A percentile compares a stretch with the other conserved stretches of the same genome.
Evolutionary conservation across 2,329 filamentous ascomycete genomes (phyloP).

Genomic region (Curvularia lunata): DNA sequence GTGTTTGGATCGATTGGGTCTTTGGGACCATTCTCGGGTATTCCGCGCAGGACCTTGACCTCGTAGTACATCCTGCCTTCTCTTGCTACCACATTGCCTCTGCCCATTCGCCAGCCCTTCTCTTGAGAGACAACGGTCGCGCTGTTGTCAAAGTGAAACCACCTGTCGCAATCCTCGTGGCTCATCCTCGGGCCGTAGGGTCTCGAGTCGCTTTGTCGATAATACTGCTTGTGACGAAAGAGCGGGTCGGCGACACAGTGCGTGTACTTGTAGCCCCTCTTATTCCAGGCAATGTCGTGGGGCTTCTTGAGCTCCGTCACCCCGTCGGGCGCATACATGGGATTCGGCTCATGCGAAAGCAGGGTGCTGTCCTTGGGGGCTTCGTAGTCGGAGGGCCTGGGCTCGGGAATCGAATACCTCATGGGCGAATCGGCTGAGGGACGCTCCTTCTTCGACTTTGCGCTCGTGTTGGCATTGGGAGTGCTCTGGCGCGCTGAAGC

Average conservation of each 20-base stretch:
- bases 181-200: slow-evolving; percentile 86
- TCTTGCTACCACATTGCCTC: slow-evolving; percentile 87
- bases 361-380: slow-evolving; percentile 57
- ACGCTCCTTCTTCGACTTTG: slow-evolving; percentile 47
- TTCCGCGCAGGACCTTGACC: slow-evolving; percentile 83
- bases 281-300: slow-evolving; percentile 65
- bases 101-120: slow-evolving; percentile 89
- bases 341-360: slow-evolving; percentile 54
- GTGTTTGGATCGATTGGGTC: slow-evolving; percentile 43
- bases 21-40: slow-evolving; percentile 57
- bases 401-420: slow-evolving; percentile 58
- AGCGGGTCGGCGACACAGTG: slow-evolving; percentile 88
- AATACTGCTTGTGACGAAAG: slow-evolving; percentile 86
- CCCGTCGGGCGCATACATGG: slow-evolving; percentile 52
- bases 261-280: slow-evolving; percentile 81
- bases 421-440: slow-evolving; percentile 54
- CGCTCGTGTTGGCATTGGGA: slow-evolving; percentile 49
- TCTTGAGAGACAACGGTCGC: slow-evolving; percentile 83
- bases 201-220: slow-evolving; percentile 83
- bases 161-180: slow-evolving; percentile 88
- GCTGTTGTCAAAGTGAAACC: slow-evolving; percentile 78
- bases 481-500: slow-evolving; percentile 48
- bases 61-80: slow-evolving; percentile 96
- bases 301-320: slow-evolving; percentile 55
- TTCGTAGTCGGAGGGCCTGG: slow-evolving; percentile 57